Evolutionary conservation across 441 rosid genomes (phyloP), one percentile per base, ranked within the genome.

Genomic region (Breynia disticha): DNA sequence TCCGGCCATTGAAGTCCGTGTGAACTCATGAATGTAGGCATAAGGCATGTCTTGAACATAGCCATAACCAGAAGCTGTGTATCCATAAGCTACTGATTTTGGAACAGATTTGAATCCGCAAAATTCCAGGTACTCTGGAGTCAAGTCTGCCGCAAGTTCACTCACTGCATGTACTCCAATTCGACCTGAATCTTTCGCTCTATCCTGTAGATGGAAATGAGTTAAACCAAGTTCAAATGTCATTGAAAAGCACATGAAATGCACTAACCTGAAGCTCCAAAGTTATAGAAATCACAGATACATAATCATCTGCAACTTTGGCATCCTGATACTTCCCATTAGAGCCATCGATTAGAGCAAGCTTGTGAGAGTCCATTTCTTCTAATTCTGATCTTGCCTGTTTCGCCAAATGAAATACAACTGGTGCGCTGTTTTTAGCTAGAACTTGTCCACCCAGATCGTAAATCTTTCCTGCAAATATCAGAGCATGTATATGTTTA

Each of bases 381-480:
- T 70, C 86, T 48, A 81, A 44, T 61, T 81, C 84, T 51, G 73
- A 64, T 0, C 73, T 76, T 19, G 72, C 63, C 56, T 81, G 83
- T 54, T 79, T 77, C 4, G 85, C 91, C 73, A 84, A 56, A 62
- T 81, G 80, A 67, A 79, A 84, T 35, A 77, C 72, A 46, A 63
- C 72, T 0, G 91, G 91, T 4, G 87, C 85, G 19, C 85, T 81
- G 52, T 84, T 84, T 20, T 83, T 83, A 12, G 91, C 87, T 13
- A 81, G 80, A 63, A 84, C 91, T 71, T 84, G 91, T 52, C 91
- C 91, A 1, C 91, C 87, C 52, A 84, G 70, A 66, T 81, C 91
- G 54, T 84, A 84, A 51, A 72, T 68, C 59, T 60, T 77, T 56
- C 84, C 91, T 82, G 72, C 28, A 62, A 55, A 59, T 19, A 48